Conservation (phyloP, 306 rosid species). For the Elaeagnus macrophylla region DNA sequence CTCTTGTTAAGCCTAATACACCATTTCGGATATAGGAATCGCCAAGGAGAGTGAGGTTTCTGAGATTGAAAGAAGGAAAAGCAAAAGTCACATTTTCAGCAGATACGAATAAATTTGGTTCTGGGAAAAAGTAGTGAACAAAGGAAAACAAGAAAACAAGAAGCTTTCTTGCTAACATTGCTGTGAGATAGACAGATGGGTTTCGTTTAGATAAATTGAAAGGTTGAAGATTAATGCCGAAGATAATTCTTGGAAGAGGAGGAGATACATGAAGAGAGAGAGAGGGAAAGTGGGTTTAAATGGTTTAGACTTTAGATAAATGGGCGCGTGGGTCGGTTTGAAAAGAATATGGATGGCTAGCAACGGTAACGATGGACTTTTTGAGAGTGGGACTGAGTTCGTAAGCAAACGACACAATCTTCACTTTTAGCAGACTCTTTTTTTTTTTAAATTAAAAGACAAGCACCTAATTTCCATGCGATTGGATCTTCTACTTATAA, state of each 20-base stretch:
- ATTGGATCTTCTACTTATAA: too few species aligned
- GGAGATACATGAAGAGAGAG: background rate
- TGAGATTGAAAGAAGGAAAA: constrained; percentile 52
- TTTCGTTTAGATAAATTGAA: background rate
- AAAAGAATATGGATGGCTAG: constrained; percentile 1
- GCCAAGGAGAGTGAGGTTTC: constrained; percentile 79
- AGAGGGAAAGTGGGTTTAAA: constrained; percentile 16
- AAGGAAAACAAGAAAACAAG: constrained; percentile 23
- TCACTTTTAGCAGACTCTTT: too few species aligned
- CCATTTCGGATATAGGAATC: constrained; percentile 71
- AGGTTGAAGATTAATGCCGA: background rate
- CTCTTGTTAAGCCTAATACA: constrained; percentile 55
- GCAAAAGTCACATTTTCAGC: constrained; percentile 28
- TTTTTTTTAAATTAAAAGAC: too few species aligned
- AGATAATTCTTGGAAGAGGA: constrained; percentile 4
- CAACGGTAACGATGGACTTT: constrained; percentile 9
- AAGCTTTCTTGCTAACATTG: constrained; percentile 33
- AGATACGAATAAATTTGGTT: background rate
- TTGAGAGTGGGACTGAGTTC: background rate
- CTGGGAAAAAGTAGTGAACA: background rate
- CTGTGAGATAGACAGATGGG: constrained; percentile 3
- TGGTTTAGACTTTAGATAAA: constrained; percentile 15
- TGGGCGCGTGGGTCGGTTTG: constrained; percentile 18
- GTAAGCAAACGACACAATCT: constrained; percentile 1
- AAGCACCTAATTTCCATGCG: too few species aligned